Conservation (phyloP, 2,329 filamentous ascomycete species). For the Ophiostoma ips region DNA sequence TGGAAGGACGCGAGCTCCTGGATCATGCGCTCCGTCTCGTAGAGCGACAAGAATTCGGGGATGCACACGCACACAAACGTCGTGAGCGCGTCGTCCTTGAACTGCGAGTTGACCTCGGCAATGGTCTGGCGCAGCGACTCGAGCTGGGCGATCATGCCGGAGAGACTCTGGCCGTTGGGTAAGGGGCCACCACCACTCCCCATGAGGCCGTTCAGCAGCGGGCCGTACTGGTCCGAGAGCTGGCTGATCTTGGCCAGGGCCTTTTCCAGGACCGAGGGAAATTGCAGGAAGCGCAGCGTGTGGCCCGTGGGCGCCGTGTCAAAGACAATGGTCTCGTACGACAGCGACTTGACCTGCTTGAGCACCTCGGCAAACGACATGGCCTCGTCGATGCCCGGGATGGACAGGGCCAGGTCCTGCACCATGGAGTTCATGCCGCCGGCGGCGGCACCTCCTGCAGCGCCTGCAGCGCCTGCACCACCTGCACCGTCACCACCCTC, state of each 20-base stretch:
- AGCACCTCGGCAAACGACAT: constrained; percentile 99
- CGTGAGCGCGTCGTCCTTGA: constrained; percentile 90
- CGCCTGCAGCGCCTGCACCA: constrained; percentile 15
- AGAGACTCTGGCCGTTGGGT: constrained; percentile 83
- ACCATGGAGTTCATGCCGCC: constrained; percentile 79
- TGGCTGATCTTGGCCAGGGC: constrained; percentile 94
- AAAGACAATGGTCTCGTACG: constrained; percentile 98
- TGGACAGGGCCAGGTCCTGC: constrained; percentile 95
- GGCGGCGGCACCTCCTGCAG: constrained; percentile 42
- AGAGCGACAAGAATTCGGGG: constrained; percentile 88
- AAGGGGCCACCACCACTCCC: constrained; percentile 55
- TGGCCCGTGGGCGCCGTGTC: constrained; percentile 96
- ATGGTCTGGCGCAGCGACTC: constrained; percentile 89
- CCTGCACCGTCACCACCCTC: constrained; percentile 42
- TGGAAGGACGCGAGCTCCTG: constrained; percentile 87
- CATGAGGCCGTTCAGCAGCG: constrained; percentile 86
- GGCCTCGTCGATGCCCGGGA: constrained; percentile 95
- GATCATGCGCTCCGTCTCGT: constrained; percentile 99
- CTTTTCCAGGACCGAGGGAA: constrained; percentile 95
- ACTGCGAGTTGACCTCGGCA: constrained; percentile 89
- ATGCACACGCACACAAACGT: constrained; percentile 99
- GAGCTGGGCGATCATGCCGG: constrained; percentile 88
- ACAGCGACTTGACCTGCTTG: constrained; percentile 97
- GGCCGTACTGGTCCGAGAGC: constrained; percentile 85
- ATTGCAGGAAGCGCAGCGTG: constrained; percentile 95